Conservation (phyloP, 2,329 filamentous ascomycete genomes). For the Monosporascus cannonballus region DNA sequence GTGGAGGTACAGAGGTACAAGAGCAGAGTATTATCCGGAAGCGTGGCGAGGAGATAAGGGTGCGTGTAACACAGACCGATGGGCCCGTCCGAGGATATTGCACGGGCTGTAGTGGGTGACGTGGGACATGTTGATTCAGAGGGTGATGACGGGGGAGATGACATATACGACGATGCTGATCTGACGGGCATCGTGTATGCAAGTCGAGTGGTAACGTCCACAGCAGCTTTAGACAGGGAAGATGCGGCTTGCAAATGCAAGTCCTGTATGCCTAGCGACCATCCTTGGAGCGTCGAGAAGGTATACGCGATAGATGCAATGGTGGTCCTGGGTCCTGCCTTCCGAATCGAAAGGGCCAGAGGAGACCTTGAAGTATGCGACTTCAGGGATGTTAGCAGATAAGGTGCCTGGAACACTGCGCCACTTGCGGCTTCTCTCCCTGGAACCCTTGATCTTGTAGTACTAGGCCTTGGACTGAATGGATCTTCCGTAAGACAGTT, state of each 20-base stretch:
- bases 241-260: slow-evolving; percentile 51
- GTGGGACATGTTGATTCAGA: slow-evolving; percentile 3
- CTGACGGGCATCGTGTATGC: slow-evolving; percentile 33
- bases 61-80: slow-evolving; percentile 66
- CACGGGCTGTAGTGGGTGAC: slow-evolving; percentile 1
- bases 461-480: no score
- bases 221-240: slow-evolving; percentile 15
- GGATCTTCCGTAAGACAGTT: no score
- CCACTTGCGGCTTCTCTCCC: slow-evolving; percentile 3
- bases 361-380: slow-evolving; percentile 76
- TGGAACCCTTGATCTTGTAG: no score
- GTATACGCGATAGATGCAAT: slow-evolving; percentile 86
- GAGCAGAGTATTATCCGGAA: slow-evolving; percentile 82
- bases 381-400: slow-evolving; percentile 68
- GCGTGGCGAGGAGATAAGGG: slow-evolving; percentile 77
- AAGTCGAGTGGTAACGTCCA: slow-evolving; percentile 33
- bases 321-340: slow-evolving; percentile 48
- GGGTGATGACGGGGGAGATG: slow-evolving; percentile 20
- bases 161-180: slow-evolving; percentile 8
- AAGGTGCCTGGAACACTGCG: slow-evolving; percentile 33
- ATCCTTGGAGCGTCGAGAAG: slow-evolving; percentile 70
- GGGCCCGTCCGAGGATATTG: slow-evolving; percentile 36
- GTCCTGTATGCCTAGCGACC: slow-evolving; percentile 91
- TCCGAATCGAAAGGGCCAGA: slow-evolving; percentile 76
- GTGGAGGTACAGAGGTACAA: slow-evolving; percentile 77